These are phyloP conservation scores for Verbascum thapsus DNA, from an alignment of 257 asterid genomes.

Conservation along the genomic window DNA sequence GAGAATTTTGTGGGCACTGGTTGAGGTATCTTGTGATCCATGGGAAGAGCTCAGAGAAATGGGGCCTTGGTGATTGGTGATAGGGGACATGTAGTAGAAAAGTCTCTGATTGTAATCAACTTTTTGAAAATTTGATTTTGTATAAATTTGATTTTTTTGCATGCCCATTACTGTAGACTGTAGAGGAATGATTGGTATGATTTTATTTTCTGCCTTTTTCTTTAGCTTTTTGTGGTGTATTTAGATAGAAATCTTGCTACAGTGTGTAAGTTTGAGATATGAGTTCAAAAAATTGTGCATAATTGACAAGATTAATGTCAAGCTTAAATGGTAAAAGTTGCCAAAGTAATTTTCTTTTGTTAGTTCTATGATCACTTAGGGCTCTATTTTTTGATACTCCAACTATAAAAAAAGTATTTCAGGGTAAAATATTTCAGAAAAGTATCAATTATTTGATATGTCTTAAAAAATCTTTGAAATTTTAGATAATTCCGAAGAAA, in stretches of 20 bases:
- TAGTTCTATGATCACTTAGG: constrained; percentile 35
- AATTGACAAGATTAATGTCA: constrained; percentile 4
- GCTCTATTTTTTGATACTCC: no score
- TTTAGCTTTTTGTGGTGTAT: no score
- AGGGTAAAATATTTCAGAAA: no score
- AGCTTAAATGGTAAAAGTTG: constrained; percentile 22
- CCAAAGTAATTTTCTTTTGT: constrained; percentile 31
- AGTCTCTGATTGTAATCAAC: not conserved
- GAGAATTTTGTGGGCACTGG: constrained; percentile 11
- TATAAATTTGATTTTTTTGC: not conserved
- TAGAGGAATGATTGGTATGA: not conserved
- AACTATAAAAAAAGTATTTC: no score
- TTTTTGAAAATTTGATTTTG: not conserved
- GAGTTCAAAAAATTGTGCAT: no score
- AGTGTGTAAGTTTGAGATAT: constrained; percentile 25
- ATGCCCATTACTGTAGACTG: not conserved
- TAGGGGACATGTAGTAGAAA: constrained; percentile 14
- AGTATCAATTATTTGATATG: no score
- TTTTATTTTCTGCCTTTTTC: constrained; percentile 11
- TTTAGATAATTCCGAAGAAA: no score
- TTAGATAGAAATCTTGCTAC: constrained; percentile 18
- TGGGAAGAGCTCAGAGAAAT: constrained; percentile 12
- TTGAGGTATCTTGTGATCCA: constrained; percentile 6
- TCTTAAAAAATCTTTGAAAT: no score
- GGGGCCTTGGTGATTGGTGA: constrained; percentile 19